Evolutionary conservation across 2,329 filamentous ascomycete genomes (phyloP).

Genomic region (Periconia sp.): DNA sequence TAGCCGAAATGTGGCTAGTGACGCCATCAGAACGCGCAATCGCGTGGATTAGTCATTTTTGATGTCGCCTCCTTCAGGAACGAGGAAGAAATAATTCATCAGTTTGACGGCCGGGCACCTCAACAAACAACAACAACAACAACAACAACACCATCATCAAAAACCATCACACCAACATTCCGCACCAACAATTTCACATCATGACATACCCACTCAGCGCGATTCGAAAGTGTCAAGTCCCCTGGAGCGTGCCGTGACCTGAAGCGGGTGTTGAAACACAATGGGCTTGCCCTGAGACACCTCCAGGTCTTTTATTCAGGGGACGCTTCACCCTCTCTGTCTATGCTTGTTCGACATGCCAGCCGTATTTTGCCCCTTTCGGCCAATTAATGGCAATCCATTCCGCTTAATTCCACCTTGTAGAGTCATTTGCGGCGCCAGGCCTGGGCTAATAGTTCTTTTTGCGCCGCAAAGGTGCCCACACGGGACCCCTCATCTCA

Average conservation of each 20-base stretch:
- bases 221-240: constrained; percentile 12
- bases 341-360: constrained; percentile 13
- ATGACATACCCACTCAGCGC: not conserved
- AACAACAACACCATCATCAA: not conserved
- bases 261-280: constrained; percentile 38
- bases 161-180: not conserved
- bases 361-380: constrained; percentile 14
- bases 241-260: constrained; percentile 30
- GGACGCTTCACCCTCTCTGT: constrained; percentile 20
- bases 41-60: no score
- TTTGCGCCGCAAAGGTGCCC: constrained; percentile 18
- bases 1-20: no score
- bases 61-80: no score
- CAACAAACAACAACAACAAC: constrained; percentile 13
- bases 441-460: constrained; percentile 28
- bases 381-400: constrained; percentile 19
- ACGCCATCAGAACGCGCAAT: no score
- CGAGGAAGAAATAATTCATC: no score
- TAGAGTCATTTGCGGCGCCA: constrained; percentile 10
- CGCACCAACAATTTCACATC: constrained; percentile 2
- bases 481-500: constrained; percentile 31
- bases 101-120: not conserved
- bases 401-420: constrained; percentile 16
- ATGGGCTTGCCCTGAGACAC: constrained; percentile 35
- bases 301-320: constrained; percentile 34